phyloP scores from a whole-genome alignment of 257 asterid species.

The Euphrasia confusa region DNA sequence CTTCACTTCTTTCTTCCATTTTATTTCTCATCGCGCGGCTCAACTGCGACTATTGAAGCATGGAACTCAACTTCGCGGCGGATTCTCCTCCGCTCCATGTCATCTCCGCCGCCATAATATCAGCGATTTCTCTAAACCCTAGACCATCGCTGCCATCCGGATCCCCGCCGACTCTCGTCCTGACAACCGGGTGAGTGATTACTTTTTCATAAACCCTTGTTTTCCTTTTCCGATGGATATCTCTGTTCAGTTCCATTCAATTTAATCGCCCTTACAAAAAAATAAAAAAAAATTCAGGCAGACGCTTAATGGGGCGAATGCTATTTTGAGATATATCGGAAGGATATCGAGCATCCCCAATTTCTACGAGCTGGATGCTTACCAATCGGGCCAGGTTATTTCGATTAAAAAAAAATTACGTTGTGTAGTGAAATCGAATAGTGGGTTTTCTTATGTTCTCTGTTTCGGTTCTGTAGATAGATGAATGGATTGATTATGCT shows the following conservation, averaged over 20 bases:
- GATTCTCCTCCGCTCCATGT: constrained; percentile 69
- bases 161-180: constrained; percentile 50
- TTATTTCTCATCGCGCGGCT: not conserved
- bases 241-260: not conserved
- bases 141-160: constrained; percentile 44
- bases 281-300: constrained; percentile 37
- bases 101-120: constrained; percentile 71
- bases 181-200: constrained; percentile 45
- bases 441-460: not conserved
- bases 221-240: not conserved
- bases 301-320: constrained; percentile 54
- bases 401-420: not conserved
- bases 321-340: constrained; percentile 58
- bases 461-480: constrained; percentile 48
- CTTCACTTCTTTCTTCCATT: not conserved
- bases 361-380: constrained; percentile 48
- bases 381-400: constrained; percentile 50
- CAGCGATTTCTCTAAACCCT: constrained; percentile 39
- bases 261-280: too few relatives aligned
- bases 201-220: not conserved
- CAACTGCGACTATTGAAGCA: not conserved
- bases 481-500: constrained; percentile 81
- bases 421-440: too few relatives aligned
- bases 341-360: constrained; percentile 41
- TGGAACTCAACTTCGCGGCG: constrained; percentile 37